A percentile compares a stretch with the other conserved stretches of the same genome.
These are phyloP conservation scores for Diophrys appendiculata DNA, from an alignment of 73 alveolate species.

Conservation along the genomic window DNA sequence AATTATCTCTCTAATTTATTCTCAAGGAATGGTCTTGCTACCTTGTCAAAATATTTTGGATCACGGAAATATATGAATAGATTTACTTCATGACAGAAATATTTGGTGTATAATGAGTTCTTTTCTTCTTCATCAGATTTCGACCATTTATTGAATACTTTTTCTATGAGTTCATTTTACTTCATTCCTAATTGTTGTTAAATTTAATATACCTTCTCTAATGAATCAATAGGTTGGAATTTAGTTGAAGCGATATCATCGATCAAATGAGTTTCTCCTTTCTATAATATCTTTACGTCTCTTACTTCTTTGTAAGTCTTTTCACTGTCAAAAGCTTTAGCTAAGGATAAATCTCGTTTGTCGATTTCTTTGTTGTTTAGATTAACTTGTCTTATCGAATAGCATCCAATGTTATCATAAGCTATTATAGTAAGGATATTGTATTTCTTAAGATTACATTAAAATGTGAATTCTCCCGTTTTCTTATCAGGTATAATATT, in stretches of 20 bases:
- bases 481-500: conserved; percentile 24
- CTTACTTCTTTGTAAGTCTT: conserved; percentile 35
- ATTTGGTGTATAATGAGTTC: conserved; percentile 29
- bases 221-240: conserved; percentile 45
- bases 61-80: conserved; percentile 55
- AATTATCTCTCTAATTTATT: conserved; percentile 61
- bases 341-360: conserved; percentile 33
- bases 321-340: conserved; percentile 13
- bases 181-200: not conserved
- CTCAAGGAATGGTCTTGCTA: conserved; percentile 49
- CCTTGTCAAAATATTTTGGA: conserved; percentile 51
- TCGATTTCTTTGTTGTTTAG: conserved; percentile 5
- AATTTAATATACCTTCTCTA: conserved; percentile 42
- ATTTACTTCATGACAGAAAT: conserved; percentile 54
- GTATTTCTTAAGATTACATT: conserved; percentile 2
- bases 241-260: conserved; percentile 61
- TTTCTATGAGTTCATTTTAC: not conserved
- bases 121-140: conserved; percentile 26
- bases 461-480: conserved; percentile 18
- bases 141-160: conserved; percentile 39
- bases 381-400: not conserved
- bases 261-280: conserved; percentile 41
- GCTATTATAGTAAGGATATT: conserved; percentile 35
- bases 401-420: not conserved
- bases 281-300: not conserved